A percentile compares a stretch with the other conserved stretches of the same genome.
Conservation (phyloP, 129 eudicot species). For the Artemisia tridentata region DNA sequence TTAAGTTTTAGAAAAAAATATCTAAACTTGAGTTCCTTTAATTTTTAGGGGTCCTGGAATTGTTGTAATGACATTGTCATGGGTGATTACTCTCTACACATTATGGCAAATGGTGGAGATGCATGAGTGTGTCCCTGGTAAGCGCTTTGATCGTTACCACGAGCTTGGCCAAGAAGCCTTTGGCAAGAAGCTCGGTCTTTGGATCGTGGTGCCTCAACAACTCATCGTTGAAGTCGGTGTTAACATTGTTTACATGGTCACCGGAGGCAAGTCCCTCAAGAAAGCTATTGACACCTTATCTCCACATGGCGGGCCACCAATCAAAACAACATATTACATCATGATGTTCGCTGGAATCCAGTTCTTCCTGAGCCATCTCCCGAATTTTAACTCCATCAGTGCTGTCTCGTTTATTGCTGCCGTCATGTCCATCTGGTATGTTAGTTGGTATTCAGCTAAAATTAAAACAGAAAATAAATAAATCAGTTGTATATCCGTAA, state of each 20-base stretch:
- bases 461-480: too few relatives aligned
- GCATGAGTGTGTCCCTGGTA: slow-evolving; percentile 57
- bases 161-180: slow-evolving; percentile 48
- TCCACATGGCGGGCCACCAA: slow-evolving; percentile 15
- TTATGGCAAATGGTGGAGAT: slow-evolving; percentile 59
- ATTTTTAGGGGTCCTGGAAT: slow-evolving; percentile 49
- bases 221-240: slow-evolving; percentile 50
- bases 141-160: slow-evolving; percentile 49
- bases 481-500: too few relatives aligned
- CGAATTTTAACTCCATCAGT: slow-evolving; percentile 50
- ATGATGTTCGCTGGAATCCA: slow-evolving; percentile 43
- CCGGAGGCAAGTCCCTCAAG: slow-evolving; percentile 54
- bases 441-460: background rate
- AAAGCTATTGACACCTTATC: slow-evolving; percentile 35
- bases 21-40: background rate
- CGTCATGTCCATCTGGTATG: slow-evolving; percentile 51
- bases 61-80: slow-evolving; percentile 32
- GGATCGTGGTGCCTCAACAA: slow-evolving; percentile 52
- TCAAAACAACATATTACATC: slow-evolving; percentile 42
- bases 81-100: slow-evolving; percentile 52
- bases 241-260: slow-evolving; percentile 59
- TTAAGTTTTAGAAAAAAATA: too few relatives aligned
- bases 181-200: slow-evolving; percentile 41
- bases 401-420: slow-evolving; percentile 45
- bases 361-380: slow-evolving; percentile 42